A percentile compares a stretch with the other conserved stretches of the same genome.
Conservation (phyloP, 768 basidiomycete species). For the Boletus rufocinnamomeus region DNA sequence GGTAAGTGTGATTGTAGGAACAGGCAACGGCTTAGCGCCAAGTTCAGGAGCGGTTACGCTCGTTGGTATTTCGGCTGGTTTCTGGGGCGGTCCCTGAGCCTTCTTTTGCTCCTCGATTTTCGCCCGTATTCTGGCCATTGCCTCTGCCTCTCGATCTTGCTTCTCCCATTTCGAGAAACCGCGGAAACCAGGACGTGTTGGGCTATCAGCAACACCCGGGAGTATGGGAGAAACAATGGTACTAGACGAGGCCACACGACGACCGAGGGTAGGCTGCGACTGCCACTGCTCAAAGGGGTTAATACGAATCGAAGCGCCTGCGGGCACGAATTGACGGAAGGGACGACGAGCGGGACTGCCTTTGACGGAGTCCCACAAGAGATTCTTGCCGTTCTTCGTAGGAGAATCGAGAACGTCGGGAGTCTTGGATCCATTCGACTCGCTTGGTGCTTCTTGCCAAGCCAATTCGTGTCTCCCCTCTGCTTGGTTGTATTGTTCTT, state of each 20-base stretch:
- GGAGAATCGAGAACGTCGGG: conserved; percentile 43
- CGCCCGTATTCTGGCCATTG: conserved; percentile 70
- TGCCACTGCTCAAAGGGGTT: conserved; percentile 50
- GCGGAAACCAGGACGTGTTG: conserved; percentile 47
- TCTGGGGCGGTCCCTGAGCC: conserved; percentile 38
- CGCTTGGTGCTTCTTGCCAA: conserved; percentile 63
- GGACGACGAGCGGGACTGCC: conserved; percentile 44
- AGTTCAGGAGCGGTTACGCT: conserved; percentile 28
- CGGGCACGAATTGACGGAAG: conserved; percentile 50
- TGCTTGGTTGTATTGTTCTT: conserved; percentile 67
- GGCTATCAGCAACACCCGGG: conserved; percentile 51
- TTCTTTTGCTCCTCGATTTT: conserved; percentile 49
- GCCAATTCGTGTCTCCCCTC: conserved; percentile 61
- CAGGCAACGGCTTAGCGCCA: conserved; percentile 19
- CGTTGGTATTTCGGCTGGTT: conserved; percentile 34
- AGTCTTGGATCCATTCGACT: conserved; percentile 45
- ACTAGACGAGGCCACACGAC: conserved; percentile 45
- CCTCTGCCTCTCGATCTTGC: conserved; percentile 79
- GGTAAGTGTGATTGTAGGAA: conserved; percentile 33
- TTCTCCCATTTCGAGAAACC: conserved; percentile 83
- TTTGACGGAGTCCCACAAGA: conserved; percentile 67
- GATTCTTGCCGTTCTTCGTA: conserved; percentile 56
- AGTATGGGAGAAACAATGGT: conserved; percentile 28
- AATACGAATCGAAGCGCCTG: conserved; percentile 44
- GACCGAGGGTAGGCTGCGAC: conserved; percentile 39